Evolutionary conservation across 2,329 filamentous ascomycete genomes (phyloP).

Genomic region (Penicillium freii): DNA sequence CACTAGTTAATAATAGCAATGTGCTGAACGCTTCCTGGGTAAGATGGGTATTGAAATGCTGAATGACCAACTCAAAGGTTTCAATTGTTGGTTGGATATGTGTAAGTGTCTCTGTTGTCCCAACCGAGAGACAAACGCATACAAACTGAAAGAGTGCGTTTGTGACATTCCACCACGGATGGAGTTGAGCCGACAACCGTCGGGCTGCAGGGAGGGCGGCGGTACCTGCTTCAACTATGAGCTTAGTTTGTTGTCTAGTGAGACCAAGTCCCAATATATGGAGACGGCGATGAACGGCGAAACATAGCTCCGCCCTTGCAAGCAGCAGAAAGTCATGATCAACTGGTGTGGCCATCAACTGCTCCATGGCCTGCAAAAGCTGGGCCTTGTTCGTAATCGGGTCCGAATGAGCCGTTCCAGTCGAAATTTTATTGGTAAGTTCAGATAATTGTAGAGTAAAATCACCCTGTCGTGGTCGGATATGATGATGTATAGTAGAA

Average conservation of each 20-base stretch:
- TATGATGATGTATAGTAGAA: conserved; percentile 11
- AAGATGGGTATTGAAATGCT: conserved; percentile 28
- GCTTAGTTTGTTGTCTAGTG: conserved; percentile 26
- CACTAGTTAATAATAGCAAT: not conserved
- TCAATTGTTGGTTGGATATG: conserved; percentile 38
- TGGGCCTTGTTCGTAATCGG: conserved; percentile 4
- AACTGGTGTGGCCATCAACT: conserved; percentile 11
- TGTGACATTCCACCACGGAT: conserved; percentile 47
- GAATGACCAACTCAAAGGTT: conserved; percentile 39
- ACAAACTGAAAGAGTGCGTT: conserved; percentile 45
- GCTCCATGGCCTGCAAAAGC: conserved; percentile 9
- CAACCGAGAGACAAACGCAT: conserved; percentile 43
- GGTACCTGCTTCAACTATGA: conserved; percentile 38
- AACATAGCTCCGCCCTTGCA: conserved; percentile 29
- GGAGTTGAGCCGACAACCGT: conserved; percentile 33
- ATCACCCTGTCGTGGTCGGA: conserved; percentile 9
- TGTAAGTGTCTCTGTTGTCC: conserved; percentile 38
- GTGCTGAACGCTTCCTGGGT: not conserved
- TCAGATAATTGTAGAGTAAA: conserved; percentile 19
- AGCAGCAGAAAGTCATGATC: conserved; percentile 35
- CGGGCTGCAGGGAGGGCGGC: conserved; percentile 36
- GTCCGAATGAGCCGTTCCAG: conserved; percentile 1
- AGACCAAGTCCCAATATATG: conserved; percentile 41
- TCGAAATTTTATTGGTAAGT: conserved; percentile 15
- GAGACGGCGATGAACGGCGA: conserved; percentile 42